Evolutionary conservation across 1,284 basidiomycete species (phyloP).

Genomic region (Neolentinus lepideus): DNA sequence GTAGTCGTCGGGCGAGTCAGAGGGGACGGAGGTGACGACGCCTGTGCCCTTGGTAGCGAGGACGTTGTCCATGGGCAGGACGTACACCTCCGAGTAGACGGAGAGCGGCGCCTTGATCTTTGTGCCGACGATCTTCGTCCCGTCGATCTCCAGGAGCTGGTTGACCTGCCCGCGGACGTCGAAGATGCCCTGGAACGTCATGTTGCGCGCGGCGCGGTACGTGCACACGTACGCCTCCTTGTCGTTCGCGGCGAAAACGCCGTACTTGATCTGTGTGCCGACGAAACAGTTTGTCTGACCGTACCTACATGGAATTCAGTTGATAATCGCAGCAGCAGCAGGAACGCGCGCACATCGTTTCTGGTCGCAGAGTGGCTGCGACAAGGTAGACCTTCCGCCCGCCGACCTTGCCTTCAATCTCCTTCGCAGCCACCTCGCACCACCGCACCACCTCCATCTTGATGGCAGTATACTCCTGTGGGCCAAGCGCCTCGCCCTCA

Average conservation of each 20-base stretch:
- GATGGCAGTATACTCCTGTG: slow-evolving; percentile 94
- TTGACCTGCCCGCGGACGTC: slow-evolving; percentile 64
- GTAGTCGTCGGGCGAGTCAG: slow-evolving; percentile 98
- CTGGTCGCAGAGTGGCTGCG: slow-evolving; percentile 93
- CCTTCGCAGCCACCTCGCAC: slow-evolving; percentile 54
- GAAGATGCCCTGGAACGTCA: slow-evolving; percentile 91
- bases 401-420: slow-evolving; percentile 61
- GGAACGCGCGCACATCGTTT: slow-evolving; percentile 77
- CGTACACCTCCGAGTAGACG: slow-evolving; percentile 83
- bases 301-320: slow-evolving; percentile 49
- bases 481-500: slow-evolving; percentile 92
- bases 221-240: slow-evolving; percentile 89
- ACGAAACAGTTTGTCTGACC: slow-evolving; percentile 99
- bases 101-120: slow-evolving; percentile 88
- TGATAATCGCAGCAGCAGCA: not conserved
- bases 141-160: slow-evolving; percentile 73
- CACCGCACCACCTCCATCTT: slow-evolving; percentile 94
- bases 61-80: slow-evolving; percentile 97
- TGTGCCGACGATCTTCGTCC: slow-evolving; percentile 80
- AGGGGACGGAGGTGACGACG: slow-evolving; percentile 97
- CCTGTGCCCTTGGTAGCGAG: slow-evolving; percentile 97
- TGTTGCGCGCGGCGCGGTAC: slow-evolving; percentile 88
- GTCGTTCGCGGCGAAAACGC: slow-evolving; percentile 84
- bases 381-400: slow-evolving; percentile 88
- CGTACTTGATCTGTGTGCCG: slow-evolving; percentile 88